Evolutionary conservation across 768 basidiomycete species (phyloP).

Genomic region (Leucosporidium scottii): DNA sequence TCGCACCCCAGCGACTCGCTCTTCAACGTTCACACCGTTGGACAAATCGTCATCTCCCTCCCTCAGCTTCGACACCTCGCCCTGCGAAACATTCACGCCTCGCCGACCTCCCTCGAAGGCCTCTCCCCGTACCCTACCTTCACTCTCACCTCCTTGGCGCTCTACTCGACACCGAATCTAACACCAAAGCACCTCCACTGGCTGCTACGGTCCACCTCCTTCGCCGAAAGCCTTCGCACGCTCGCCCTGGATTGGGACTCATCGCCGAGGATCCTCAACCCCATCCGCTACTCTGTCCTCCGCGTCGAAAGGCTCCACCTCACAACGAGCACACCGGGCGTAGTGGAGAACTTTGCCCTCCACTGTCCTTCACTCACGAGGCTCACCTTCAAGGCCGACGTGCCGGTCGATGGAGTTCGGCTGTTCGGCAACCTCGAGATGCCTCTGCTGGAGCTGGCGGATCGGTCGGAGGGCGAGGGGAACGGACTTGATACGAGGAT

Average conservation of each 20-base stretch:
- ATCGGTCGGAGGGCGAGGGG: neutral
- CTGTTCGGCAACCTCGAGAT: neutral
- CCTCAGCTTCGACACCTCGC: slow-evolving; percentile 7
- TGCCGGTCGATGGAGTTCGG: neutral
- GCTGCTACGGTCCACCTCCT: slow-evolving; percentile 11
- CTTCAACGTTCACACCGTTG: slow-evolving; percentile 31
- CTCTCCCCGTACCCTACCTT: slow-evolving; percentile 8
- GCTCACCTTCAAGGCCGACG: neutral
- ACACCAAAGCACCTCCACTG: slow-evolving; percentile 8
- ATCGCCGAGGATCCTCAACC: neutral
- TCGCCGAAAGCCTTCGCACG: slow-evolving; percentile 17
- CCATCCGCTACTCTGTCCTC: slow-evolving; percentile 2
- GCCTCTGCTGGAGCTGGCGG: neutral
- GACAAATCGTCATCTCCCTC: slow-evolving; percentile 6
- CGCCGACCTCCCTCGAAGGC: neutral
- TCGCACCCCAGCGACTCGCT: neutral
- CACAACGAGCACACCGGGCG: neutral
- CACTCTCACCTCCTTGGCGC: slow-evolving; percentile 4
- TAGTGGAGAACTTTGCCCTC: neutral
- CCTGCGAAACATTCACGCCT: slow-evolving; percentile 3
- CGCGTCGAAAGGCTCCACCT: slow-evolving; percentile 1
- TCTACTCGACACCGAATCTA: neutral
- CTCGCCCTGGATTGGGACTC: slow-evolving; percentile 14
- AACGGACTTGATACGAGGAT: neutral
- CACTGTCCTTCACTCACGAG: slow-evolving; percentile 14